A percentile compares a stretch with the other conserved stretches of the same genome.
Conservation (phyloP, 495 filamentous ascomycete species). For the Melanomma pulvis-pyrius region DNA sequence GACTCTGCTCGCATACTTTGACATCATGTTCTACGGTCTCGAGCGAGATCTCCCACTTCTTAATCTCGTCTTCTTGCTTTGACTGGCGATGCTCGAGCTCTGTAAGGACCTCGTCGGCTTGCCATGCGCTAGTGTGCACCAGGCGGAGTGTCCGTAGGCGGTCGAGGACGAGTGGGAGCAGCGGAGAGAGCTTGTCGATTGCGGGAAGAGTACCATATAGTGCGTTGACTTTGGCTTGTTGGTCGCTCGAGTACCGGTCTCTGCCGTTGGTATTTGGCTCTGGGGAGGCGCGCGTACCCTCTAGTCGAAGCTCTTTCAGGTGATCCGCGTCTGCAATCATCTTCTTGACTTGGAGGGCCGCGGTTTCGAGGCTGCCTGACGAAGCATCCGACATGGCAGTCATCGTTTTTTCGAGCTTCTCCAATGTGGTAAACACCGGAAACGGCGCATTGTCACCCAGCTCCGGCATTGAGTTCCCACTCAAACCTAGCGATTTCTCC, state of each 20-base stretch:
- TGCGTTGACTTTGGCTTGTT: constrained; percentile 84
- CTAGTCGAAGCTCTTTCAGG: constrained; percentile 70
- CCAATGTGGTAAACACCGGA: constrained; percentile 78
- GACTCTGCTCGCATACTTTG: constrained; percentile 64
- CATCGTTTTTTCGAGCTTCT: constrained; percentile 73
- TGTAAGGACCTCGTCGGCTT: constrained; percentile 77
- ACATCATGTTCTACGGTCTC: constrained; percentile 77
- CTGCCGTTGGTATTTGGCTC: background rate
- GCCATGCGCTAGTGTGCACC: constrained; percentile 84
- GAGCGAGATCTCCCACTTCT: constrained; percentile 81
- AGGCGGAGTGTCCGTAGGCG: constrained; percentile 79
- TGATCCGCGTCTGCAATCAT: constrained; percentile 78
- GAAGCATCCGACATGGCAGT: constrained; percentile 65
- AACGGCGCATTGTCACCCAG: constrained; percentile 58
- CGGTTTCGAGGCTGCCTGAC: constrained; percentile 70
- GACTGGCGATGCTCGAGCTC: constrained; percentile 77
- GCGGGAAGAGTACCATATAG: constrained; percentile 87
- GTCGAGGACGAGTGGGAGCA: constrained; percentile 84
- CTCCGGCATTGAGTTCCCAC: constrained; percentile 66
- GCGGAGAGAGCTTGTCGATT: constrained; percentile 82
- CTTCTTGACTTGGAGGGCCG: constrained; percentile 71
- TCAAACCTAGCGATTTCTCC: constrained; percentile 81
- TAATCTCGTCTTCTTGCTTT: constrained; percentile 81
- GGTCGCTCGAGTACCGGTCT: constrained; percentile 23
- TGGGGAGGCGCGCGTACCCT: constrained; percentile 45